Evolutionary conservation across 169 alveolate species (phyloP).

Genomic region (Babesia sp.): DNA sequence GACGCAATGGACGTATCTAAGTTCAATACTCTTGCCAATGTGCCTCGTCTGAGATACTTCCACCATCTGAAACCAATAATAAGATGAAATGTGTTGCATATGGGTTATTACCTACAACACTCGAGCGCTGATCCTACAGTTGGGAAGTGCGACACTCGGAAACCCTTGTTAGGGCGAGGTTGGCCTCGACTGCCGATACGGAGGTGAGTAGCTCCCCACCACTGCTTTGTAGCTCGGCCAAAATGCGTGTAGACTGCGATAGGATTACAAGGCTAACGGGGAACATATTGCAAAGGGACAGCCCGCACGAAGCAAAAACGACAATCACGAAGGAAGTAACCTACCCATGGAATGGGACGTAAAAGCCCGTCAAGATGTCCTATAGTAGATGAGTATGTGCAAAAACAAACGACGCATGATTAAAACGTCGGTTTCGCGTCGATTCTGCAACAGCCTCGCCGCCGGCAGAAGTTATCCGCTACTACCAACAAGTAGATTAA

Average conservation of each 20-base stretch:
- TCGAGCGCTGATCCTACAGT: conserved; percentile 55
- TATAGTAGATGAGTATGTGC: no score
- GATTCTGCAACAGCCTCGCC: no score
- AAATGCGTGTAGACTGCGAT: conserved; percentile 24
- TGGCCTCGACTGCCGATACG: conserved; percentile 66
- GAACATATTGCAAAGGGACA: neutral
- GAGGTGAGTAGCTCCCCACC: conserved; percentile 73
- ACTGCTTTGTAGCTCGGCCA: conserved; percentile 58
- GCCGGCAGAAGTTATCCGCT: no score
- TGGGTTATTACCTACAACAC: conserved; percentile 44
- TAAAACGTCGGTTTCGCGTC: no score
- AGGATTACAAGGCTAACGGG: no score
- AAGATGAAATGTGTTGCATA: neutral
- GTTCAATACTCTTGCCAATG: conserved; percentile 40
- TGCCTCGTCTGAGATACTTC: conserved; percentile 62
- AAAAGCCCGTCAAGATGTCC: no score
- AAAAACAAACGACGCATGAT: no score
- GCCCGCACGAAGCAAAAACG: neutral
- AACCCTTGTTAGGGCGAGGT: conserved; percentile 69
- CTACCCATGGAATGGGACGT: conserved; percentile 12
- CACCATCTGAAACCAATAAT: conserved; percentile 45
- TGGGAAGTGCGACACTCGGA: conserved; percentile 21
- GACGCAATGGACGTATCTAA: neutral
- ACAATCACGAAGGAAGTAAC: neutral
- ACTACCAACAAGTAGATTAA: no score